phyloP scores from a whole-genome alignment of 1,284 basidiomycete species.

The Microbotryum lychnidis-dioicae region DNA sequence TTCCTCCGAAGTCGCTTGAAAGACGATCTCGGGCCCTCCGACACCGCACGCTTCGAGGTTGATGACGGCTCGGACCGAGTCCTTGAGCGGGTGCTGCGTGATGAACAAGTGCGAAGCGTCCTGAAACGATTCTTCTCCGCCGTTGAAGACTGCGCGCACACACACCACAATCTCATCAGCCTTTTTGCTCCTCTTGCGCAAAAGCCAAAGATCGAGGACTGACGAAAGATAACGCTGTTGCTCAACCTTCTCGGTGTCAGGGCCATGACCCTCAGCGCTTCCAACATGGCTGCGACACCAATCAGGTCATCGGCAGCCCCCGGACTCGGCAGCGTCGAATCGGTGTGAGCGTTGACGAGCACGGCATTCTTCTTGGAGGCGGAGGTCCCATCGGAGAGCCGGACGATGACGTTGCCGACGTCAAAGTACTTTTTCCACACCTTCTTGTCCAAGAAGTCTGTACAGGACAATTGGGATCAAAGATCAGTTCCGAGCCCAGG shows the following conservation, averaged over 20 bases:
- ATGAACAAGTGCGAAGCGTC: slow-evolving; percentile 89
- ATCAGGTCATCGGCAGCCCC: slow-evolving; percentile 62
- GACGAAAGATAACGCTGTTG: slow-evolving; percentile 76
- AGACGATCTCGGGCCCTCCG: slow-evolving; percentile 79
- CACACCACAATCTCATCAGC: background rate
- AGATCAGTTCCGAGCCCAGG: background rate
- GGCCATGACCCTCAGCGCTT: slow-evolving; percentile 71
- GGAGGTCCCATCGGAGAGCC: slow-evolving; percentile 71
- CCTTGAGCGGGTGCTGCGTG: slow-evolving; percentile 58
- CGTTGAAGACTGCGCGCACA: slow-evolving; percentile 68
- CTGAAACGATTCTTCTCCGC: slow-evolving; percentile 89
- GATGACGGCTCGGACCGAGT: slow-evolving; percentile 72
- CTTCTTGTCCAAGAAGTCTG: slow-evolving; percentile 35
- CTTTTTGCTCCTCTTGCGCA: background rate
- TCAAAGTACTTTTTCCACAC: slow-evolving; percentile 75
- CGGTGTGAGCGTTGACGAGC: slow-evolving; percentile 82
- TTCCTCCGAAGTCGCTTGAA: slow-evolving; percentile 88
- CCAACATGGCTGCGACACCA: slow-evolving; percentile 76
- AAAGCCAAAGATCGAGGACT: slow-evolving; percentile 38
- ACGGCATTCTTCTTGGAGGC: slow-evolving; percentile 67
- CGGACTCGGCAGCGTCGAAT: slow-evolving; percentile 56
- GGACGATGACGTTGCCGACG: slow-evolving; percentile 80
- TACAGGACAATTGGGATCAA: background rate
- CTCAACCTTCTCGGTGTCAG: slow-evolving; percentile 63
- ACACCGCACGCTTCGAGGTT: slow-evolving; percentile 92